Evolutionary conservation across 345 rosid genomes (phyloP).

Genomic region (Garcia nutans): DNA sequence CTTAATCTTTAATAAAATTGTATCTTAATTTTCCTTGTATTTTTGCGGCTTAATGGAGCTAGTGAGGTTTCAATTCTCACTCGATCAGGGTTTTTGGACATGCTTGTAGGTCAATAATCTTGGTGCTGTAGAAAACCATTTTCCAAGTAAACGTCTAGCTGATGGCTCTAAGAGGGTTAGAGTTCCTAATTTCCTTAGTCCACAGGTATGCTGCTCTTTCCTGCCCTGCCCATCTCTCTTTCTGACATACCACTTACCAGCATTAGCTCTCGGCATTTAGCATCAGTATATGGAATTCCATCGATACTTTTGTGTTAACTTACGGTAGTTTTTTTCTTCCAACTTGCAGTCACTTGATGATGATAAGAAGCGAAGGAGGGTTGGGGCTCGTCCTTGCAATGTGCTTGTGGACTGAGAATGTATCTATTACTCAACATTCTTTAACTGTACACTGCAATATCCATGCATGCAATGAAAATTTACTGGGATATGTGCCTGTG

Average conservation of each 20-base stretch:
- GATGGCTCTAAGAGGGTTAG: constrained; percentile 89
- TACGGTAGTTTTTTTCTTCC: background rate
- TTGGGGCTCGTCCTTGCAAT: constrained; percentile 37
- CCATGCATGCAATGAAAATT: background rate
- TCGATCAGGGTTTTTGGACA: constrained; percentile 3
- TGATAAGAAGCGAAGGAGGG: constrained; percentile 37
- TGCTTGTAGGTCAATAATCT: constrained; percentile 48
- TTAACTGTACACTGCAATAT: background rate
- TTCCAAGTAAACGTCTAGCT: constrained; percentile 67
- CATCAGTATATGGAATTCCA: background rate
- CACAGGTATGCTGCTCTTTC: constrained; percentile 37
- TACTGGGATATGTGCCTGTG: background rate
- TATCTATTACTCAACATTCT: background rate
- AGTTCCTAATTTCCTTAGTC: constrained; percentile 51
- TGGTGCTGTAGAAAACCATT: constrained; percentile 47
- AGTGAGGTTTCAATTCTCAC: background rate
- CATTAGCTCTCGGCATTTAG: background rate
- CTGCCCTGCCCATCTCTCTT: too few relatives aligned
- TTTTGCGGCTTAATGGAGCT: background rate
- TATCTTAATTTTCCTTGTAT: background rate
- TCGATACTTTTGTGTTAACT: background rate
- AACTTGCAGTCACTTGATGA: constrained; percentile 41
- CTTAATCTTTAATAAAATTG: too few relatives aligned
- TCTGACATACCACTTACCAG: too few relatives aligned
- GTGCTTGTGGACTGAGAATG: constrained; percentile 39